These are phyloP conservation scores for Simmondsia chinensis DNA, from an alignment of 148 eudicot genomes.

Conservation along the genomic window DNA sequence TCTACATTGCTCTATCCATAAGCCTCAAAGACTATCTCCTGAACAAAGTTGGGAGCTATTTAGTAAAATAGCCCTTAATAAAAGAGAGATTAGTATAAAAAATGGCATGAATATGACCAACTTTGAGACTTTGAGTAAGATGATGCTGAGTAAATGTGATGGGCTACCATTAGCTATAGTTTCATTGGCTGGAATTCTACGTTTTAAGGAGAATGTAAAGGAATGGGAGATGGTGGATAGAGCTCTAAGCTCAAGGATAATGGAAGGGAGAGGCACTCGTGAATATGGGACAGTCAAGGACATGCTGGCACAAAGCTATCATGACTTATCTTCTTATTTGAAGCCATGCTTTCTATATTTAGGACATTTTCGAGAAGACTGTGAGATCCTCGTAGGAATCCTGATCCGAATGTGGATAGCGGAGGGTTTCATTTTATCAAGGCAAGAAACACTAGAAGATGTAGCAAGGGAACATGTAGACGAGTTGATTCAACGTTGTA, in stretches of 20 bases:
- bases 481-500: not conserved
- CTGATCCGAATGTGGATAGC: not conserved
- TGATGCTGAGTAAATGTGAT: constrained; percentile 10
- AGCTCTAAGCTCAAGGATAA: constrained; percentile 5
- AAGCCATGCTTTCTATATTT: constrained; percentile 13
- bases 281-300: not conserved
- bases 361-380: constrained; percentile 4
- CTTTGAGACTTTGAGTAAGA: constrained; percentile 5
- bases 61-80: constrained; percentile 1
- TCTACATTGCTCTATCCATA: not conserved
- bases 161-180: constrained; percentile 8
- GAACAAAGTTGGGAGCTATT: constrained; percentile 2
- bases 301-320: constrained; percentile 3
- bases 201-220: not conserved
- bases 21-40: not conserved
- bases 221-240: constrained; percentile 3
- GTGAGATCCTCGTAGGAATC: not conserved
- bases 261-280: too few relatives aligned
- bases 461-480: not conserved
- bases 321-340: too few relatives aligned
- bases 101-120: not conserved
- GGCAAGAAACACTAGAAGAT: not conserved
- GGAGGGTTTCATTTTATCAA: not conserved
- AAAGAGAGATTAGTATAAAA: not conserved
- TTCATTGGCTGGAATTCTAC: constrained; percentile 4